Evolutionary conservation across 495 filamentous ascomycete species (phyloP).

Genomic region (Aspergillus indologenus): DNA sequence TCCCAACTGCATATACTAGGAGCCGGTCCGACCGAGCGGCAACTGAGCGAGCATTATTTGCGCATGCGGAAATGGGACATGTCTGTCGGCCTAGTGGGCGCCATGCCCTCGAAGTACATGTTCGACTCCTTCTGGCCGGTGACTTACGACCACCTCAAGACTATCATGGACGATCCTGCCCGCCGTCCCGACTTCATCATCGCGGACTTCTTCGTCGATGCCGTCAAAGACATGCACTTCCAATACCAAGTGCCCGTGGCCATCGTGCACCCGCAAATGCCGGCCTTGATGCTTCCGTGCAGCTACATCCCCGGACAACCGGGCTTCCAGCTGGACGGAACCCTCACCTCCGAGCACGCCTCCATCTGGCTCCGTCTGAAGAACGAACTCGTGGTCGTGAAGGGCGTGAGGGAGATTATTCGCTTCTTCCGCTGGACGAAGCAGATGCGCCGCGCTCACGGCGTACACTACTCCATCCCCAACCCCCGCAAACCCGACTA

Average conservation of each 20-base stretch:
- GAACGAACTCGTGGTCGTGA: conserved; percentile 26
- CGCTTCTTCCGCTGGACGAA: conserved; percentile 23
- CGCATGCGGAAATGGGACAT: conserved; percentile 31
- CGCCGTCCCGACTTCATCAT: conserved; percentile 34
- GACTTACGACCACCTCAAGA: conserved; percentile 29
- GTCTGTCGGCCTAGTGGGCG: conserved; percentile 20
- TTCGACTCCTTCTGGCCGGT: conserved; percentile 40
- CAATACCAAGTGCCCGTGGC: conserved; percentile 34
- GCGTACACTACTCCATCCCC: conserved; percentile 23
- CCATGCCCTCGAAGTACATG: conserved; percentile 30
- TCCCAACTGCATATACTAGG: conserved; percentile 24
- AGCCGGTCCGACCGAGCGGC: conserved; percentile 17
- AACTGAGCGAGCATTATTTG: conserved; percentile 28
- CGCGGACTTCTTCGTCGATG: conserved; percentile 39
- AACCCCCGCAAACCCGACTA: conserved; percentile 35
- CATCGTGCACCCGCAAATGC: conserved; percentile 38
- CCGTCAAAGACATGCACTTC: conserved; percentile 30
- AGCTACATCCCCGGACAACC: conserved; percentile 39
- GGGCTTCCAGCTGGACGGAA: conserved; percentile 33
- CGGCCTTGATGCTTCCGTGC: conserved; percentile 30
- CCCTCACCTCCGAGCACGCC: conserved; percentile 33
- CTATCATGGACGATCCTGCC: conserved; percentile 18
- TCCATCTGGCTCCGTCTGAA: conserved; percentile 30
- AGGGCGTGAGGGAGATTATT: conserved; percentile 22
- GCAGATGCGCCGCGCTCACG: conserved; percentile 28